phyloP scores from a whole-genome alignment of 805 yeast species.

The Kodamaea jinghongensis region DNA sequence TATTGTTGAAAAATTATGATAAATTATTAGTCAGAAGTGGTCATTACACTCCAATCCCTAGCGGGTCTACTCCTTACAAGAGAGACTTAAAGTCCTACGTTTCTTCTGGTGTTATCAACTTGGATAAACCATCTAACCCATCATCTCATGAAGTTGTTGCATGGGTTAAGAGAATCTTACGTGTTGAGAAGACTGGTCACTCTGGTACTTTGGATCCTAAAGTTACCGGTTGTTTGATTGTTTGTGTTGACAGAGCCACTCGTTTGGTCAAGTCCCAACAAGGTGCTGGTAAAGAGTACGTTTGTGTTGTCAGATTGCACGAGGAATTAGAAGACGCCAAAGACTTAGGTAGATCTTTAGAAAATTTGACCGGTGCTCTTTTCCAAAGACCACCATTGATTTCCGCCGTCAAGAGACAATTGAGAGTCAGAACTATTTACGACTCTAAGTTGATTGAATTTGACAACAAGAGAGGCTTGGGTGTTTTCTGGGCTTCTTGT shows the following conservation, averaged over 20 bases:
- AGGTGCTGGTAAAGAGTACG: slow-evolving; percentile 99
- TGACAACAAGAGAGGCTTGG: slow-evolving; percentile 93
- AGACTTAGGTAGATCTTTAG: slow-evolving; percentile 82
- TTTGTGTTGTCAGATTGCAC: slow-evolving; percentile 93
- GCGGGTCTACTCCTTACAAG: slow-evolving; percentile 91
- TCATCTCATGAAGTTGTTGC: slow-evolving; percentile 99
- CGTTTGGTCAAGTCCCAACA: slow-evolving; percentile 97
- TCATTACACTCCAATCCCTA: slow-evolving; percentile 95
- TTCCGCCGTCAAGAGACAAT: slow-evolving; percentile 98
- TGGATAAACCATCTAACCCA: slow-evolving; percentile 98
- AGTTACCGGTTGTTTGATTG: slow-evolving; percentile 98
- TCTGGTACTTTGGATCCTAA: slow-evolving; percentile 98
- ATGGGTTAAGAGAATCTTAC: slow-evolving; percentile 94
- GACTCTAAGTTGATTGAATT: slow-evolving; percentile 95
- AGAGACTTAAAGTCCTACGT: slow-evolving; percentile 89
- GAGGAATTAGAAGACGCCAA: slow-evolving; percentile 89
- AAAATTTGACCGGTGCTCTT: slow-evolving; percentile 95
- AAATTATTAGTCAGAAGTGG: slow-evolving; percentile 92
- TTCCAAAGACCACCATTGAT: slow-evolving; percentile 99
- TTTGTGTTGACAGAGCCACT: slow-evolving; percentile 97
- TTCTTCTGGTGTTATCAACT: slow-evolving; percentile 92
- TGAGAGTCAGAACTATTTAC: slow-evolving; percentile 96
- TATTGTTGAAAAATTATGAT: slow-evolving; percentile 90
- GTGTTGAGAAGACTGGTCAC: slow-evolving; percentile 98
- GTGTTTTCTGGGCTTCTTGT: slow-evolving; percentile 99